These are phyloP conservation scores for Kwoniella mangroviensis DNA, from an alignment of 768 basidiomycete genomes.

Conservation along the genomic window DNA sequence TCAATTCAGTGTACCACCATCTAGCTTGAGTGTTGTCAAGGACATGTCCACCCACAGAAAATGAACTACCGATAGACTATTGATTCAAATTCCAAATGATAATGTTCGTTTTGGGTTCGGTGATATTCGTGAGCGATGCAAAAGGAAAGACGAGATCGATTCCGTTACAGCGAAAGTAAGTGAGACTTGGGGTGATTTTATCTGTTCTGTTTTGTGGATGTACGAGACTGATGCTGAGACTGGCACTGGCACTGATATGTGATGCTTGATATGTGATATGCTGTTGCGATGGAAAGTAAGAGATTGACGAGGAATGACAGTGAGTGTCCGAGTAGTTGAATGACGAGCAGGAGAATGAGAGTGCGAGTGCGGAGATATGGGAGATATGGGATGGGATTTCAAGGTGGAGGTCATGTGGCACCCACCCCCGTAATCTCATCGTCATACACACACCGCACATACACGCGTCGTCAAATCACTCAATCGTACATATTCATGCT, in stretches of 20 bases:
- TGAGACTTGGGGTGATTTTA: not conserved
- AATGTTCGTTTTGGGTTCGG: not conserved
- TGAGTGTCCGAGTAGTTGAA: not conserved
- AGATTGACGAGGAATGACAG: slow-evolving; percentile 1
- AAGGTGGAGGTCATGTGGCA: slow-evolving; percentile 25
- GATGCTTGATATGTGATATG: not conserved
- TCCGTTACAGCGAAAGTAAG: not conserved
- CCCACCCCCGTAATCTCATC: slow-evolving; percentile 3
- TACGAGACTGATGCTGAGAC: slow-evolving; percentile 5
- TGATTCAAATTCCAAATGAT: not conserved
- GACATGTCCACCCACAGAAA: not conserved
- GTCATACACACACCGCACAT: slow-evolving; percentile 14
- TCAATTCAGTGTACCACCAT: no score
- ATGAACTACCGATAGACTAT: not conserved
- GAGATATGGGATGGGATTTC: slow-evolving; percentile 14
- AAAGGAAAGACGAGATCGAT: not conserved
- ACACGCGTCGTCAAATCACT: slow-evolving; percentile 24
- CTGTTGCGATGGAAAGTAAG: not conserved
- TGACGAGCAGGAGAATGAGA: not conserved
- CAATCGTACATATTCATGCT: not conserved
- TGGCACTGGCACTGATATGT: not conserved
- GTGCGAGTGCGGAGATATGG: slow-evolving; percentile 1
- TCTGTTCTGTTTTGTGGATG: not conserved
- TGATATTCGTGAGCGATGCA: not conserved
- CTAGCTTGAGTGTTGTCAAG: not conserved